Percentiles rank a stretch among this genome's conserved stretches.
Evolutionary conservation across 140 eudicot genomes (phyloP).

Genomic region (Anethum foeniculum): DNA sequence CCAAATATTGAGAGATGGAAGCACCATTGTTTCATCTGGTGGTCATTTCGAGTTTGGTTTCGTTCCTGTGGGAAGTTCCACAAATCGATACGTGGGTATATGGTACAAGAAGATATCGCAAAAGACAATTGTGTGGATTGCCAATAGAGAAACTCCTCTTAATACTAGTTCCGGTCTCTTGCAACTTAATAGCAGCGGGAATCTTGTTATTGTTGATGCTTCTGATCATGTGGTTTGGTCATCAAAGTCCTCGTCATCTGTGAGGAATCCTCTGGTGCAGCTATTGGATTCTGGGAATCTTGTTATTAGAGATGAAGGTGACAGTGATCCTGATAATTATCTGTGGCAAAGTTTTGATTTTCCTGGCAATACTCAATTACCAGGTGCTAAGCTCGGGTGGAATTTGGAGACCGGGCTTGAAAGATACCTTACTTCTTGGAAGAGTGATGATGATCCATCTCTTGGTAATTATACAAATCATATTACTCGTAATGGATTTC

Average conservation of each 20-base stretch:
- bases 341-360: too few relatives aligned
- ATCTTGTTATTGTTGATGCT: background rate
- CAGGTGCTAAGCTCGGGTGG: too few relatives aligned
- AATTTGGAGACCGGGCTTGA: too few relatives aligned
- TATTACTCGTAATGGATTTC: constrained; percentile 30
- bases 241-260: background rate
- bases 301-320: too few relatives aligned
- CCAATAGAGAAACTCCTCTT: background rate
- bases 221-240: background rate
- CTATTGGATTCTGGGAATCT: background rate
- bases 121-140: background rate
- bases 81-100: too few relatives aligned
- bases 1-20: too few relatives aligned
- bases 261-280: background rate
- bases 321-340: too few relatives aligned
- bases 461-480: constrained; percentile 27
- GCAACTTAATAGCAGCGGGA: background rate
- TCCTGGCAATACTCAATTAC: too few relatives aligned
- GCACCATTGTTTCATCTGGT: too few relatives aligned
- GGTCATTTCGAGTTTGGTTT: too few relatives aligned
- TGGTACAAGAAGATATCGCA: too few relatives aligned
- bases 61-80: too few relatives aligned
- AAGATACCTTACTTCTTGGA: constrained; percentile 1
- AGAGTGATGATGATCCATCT: constrained; percentile 31
- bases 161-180: background rate